Conservation (phyloP, 768 basidiomycete species). For the Boletellus ananiceps region DNA sequence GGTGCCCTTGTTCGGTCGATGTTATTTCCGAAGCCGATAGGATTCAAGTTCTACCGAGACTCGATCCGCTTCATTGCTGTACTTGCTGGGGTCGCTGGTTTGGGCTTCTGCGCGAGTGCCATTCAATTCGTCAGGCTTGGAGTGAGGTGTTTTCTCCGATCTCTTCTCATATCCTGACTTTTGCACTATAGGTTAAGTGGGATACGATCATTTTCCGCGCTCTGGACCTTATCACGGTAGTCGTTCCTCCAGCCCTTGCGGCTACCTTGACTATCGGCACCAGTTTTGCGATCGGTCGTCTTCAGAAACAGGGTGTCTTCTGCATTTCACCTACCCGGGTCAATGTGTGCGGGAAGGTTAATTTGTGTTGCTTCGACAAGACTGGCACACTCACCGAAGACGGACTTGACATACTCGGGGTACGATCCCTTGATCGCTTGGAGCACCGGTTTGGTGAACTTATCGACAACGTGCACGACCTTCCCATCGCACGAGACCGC, state of each 20-base stretch:
- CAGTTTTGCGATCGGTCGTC: constrained; percentile 85
- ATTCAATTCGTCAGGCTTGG: constrained; percentile 89
- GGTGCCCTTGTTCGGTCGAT: constrained; percentile 94
- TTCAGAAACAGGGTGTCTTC: constrained; percentile 85
- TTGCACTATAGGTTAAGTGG: constrained; percentile 64
- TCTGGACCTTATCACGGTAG: constrained; percentile 92
- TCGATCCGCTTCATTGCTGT: constrained; percentile 89
- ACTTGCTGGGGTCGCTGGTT: constrained; percentile 81
- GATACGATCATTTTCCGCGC: constrained; percentile 89
- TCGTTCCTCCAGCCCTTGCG: constrained; percentile 95
- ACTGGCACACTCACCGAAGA: constrained; percentile 98
- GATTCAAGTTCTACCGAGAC: constrained; percentile 97
- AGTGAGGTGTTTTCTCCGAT: constrained; percentile 37
- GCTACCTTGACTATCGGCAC: constrained; percentile 97
- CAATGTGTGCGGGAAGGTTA: constrained; percentile 93
- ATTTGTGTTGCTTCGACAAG: constrained; percentile 98
- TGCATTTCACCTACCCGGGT: constrained; percentile 96
- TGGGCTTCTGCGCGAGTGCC: constrained; percentile 90
- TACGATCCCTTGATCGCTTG: constrained; percentile 77
- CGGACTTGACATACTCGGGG: constrained; percentile 93
- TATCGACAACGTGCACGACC: constrained; percentile 77
- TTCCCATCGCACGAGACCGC: constrained; percentile 67
- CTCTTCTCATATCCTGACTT: constrained; percentile 3
- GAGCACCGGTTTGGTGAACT: constrained; percentile 85
- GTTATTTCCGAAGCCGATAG: constrained; percentile 97